Evolutionary conservation across 2,329 filamentous ascomycete species (phyloP).

Genomic region (Trichoderma citrinoviride): DNA sequence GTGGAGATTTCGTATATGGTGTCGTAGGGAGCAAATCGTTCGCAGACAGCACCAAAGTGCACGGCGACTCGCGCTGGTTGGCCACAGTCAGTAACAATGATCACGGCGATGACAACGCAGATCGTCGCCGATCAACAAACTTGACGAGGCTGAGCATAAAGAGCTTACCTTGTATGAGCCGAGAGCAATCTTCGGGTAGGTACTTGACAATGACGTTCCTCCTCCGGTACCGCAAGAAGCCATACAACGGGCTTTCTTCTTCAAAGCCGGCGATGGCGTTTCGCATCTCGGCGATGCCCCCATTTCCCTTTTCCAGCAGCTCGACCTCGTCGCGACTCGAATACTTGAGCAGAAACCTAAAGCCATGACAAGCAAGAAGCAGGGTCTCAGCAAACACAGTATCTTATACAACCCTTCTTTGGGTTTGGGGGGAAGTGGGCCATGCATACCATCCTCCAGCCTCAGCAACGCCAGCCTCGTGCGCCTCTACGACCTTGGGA

Average conservation of each 20-base stretch:
- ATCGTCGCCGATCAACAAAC: slow-evolving; percentile 3
- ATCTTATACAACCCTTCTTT: background rate
- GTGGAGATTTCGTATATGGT: slow-evolving; percentile 73
- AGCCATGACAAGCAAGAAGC: slow-evolving; percentile 21
- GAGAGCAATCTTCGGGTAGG: slow-evolving; percentile 84
- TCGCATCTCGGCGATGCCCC: slow-evolving; percentile 81
- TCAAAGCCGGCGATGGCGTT: slow-evolving; percentile 74
- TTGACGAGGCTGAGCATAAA: background rate
- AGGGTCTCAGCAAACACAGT: slow-evolving; percentile 25
- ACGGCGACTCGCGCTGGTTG: slow-evolving; percentile 75
- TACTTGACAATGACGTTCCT: slow-evolving; percentile 92
- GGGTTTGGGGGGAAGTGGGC: background rate
- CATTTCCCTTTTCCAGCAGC: slow-evolving; percentile 70
- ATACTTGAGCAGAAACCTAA: slow-evolving; percentile 94
- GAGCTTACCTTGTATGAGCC: slow-evolving; percentile 80
- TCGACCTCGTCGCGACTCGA: slow-evolving; percentile 82
- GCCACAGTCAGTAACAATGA: background rate
- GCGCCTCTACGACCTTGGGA: slow-evolving; percentile 75
- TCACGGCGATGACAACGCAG: background rate
- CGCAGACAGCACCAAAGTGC: slow-evolving; percentile 65
- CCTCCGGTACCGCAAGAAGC: slow-evolving; percentile 84
- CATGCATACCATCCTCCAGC: slow-evolving; percentile 84
- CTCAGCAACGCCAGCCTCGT: slow-evolving; percentile 75
- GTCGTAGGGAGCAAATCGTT: slow-evolving; percentile 80
- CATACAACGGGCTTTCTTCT: slow-evolving; percentile 85